Percentiles rank a stretch among this genome's conserved stretches.
Conservation (phyloP, 2,329 filamentous ascomycete genomes). For the Cercospora sojina region DNA sequence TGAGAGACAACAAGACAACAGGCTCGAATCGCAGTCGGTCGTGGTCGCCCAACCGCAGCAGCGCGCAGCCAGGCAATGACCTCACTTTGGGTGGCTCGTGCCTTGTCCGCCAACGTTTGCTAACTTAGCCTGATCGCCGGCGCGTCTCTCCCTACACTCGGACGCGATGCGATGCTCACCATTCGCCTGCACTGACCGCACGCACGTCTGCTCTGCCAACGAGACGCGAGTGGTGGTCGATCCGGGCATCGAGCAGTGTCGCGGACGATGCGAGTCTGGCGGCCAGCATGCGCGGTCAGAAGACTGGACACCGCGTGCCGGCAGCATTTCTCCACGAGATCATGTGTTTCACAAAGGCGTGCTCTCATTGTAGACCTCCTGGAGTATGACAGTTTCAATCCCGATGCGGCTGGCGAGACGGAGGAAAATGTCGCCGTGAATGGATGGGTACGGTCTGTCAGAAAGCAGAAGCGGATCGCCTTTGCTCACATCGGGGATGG, state of each 20-base stretch:
- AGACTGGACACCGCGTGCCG: slow-evolving; percentile 13
- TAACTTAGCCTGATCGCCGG: not conserved
- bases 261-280: slow-evolving; percentile 31
- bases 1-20: not conserved
- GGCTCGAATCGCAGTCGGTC: slow-evolving; percentile 3
- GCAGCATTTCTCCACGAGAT: slow-evolving; percentile 17
- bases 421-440: slow-evolving; percentile 52
- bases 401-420: slow-evolving; percentile 11
- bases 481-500: slow-evolving; percentile 89
- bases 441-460: slow-evolving; percentile 79
- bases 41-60: slow-evolving; percentile 9
- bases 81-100: slow-evolving; percentile 5
- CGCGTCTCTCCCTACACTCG: not conserved
- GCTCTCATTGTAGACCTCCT: slow-evolving; percentile 32
- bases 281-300: slow-evolving; percentile 23
- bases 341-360: slow-evolving; percentile 23
- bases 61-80: not conserved
- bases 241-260: not conserved
- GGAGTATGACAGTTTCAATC: slow-evolving; percentile 19
- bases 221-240: not conserved
- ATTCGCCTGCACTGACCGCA: not conserved
- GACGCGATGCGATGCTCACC: not conserved
- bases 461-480: slow-evolving; percentile 78
- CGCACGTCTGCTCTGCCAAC: not conserved
- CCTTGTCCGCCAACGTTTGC: not conserved